These are phyloP conservation scores for Gamsiella multidivaricata DNA, from an alignment of 192 early-diverging fungal genomes.

Conservation along the genomic window DNA sequence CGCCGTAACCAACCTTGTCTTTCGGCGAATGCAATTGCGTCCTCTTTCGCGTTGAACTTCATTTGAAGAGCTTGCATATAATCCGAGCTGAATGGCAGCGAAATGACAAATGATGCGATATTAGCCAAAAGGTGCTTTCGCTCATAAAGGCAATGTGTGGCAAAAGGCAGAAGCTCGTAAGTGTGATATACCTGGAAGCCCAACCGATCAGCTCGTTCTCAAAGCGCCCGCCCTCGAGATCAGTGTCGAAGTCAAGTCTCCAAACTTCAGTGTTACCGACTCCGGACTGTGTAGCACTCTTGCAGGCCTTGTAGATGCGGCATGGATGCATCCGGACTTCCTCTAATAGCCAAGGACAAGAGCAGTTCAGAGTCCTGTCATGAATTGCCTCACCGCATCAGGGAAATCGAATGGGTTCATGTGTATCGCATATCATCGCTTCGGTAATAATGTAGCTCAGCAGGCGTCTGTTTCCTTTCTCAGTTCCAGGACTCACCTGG, in stretches of 20 bases:
- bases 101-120: no score
- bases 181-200: constrained; percentile 73
- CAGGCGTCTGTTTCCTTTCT: no score
- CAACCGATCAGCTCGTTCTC: constrained; percentile 96
- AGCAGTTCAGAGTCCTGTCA: no score
- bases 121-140: no score
- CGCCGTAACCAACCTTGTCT: constrained; percentile 83
- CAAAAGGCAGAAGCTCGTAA: no score
- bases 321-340: constrained; percentile 78
- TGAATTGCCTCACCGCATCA: no score
- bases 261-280: constrained; percentile 80
- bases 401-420: no score
- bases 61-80: constrained; percentile 83
- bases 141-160: no score
- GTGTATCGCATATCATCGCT: no score
- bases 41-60: constrained; percentile 89
- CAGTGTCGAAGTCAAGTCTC: constrained; percentile 91
- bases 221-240: constrained; percentile 84
- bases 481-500: constrained; percentile 57
- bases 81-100: constrained; percentile 78
- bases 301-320: constrained; percentile 84
- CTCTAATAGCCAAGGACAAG: constrained; percentile 29
- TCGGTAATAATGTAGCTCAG: no score
- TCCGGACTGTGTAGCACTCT: constrained; percentile 89
- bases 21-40: constrained; percentile 94